A percentile compares a stretch with the other conserved stretches of the same genome.
phyloP scores from a whole-genome alignment of 2,329 filamentous ascomycete genomes.

The Tolypocladium cylindrosporum region DNA sequence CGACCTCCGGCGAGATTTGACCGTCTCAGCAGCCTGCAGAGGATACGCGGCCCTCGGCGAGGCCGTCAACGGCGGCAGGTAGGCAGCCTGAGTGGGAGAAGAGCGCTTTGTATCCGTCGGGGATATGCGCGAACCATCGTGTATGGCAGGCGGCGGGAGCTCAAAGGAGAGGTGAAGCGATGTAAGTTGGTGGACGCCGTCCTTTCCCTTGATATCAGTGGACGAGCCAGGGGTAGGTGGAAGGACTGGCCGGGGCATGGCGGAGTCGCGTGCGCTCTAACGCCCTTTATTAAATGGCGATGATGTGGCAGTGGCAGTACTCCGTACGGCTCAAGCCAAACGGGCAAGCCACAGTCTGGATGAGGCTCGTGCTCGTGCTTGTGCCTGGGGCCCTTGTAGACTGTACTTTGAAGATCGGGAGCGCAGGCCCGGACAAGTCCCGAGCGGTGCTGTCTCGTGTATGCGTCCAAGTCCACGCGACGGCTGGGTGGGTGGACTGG shows the following conservation, averaged over 20 bases:
- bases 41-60: slow-evolving; percentile 26
- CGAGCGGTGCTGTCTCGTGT: background rate
- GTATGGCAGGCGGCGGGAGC: slow-evolving; percentile 66
- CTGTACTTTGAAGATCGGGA: background rate
- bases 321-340: background rate
- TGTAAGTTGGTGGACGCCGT: slow-evolving; percentile 49
- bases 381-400: background rate
- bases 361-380: background rate
- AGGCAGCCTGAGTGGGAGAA: slow-evolving; percentile 10
- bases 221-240: slow-evolving; percentile 74
- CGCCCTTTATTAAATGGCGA: background rate
- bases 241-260: slow-evolving; percentile 22
- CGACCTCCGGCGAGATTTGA: slow-evolving; percentile 43
- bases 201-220: slow-evolving; percentile 66
- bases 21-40: slow-evolving; percentile 38
- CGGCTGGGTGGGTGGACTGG: background rate
- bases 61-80: slow-evolving; percentile 6
- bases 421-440: background rate
- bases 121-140: slow-evolving; percentile 32
- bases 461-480: background rate
- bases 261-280: slow-evolving; percentile 4
- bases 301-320: background rate
- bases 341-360: background rate
- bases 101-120: slow-evolving; percentile 20
- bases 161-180: slow-evolving; percentile 61